These are phyloP conservation scores for Trichaptum fuscoviolaceum DNA, from an alignment of 768 basidiomycete species.

Conservation along the genomic window DNA sequence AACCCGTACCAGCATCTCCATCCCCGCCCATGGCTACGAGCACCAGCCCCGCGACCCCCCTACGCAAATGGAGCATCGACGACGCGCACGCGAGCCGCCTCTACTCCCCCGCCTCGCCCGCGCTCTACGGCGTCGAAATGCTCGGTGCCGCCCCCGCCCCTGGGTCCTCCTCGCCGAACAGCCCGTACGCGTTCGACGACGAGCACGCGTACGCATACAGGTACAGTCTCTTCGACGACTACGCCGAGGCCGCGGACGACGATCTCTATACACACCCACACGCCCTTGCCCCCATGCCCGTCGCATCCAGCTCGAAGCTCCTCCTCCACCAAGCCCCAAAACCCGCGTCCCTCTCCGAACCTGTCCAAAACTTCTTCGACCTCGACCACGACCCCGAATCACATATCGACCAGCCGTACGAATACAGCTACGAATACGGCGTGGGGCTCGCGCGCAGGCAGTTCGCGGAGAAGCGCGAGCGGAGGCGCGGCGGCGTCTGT, in stretches of 20 bases:
- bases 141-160: no score
- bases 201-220: not conserved
- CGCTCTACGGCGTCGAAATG: not conserved
- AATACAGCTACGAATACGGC: no score
- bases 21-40: no score
- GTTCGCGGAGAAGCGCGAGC: not conserved
- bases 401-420: no score
- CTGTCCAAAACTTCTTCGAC: no score
- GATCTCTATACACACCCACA: not conserved
- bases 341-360: no score
- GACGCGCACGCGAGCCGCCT: not conserved
- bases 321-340: not conserved
- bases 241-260: not conserved
- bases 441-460: no score
- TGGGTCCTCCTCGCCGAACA: not conserved
- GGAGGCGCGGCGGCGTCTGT: not conserved
- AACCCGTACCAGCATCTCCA: not conserved
- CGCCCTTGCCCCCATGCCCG: no score
- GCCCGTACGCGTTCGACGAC: not conserved
- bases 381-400: no score
- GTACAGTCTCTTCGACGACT: not conserved
- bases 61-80: not conserved
- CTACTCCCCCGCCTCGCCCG: not conserved
- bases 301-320: not conserved
- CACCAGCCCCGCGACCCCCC: not conserved